Percentiles rank a stretch among this genome's conserved stretches.
Evolutionary conservation across 2,329 filamentous ascomycete species (phyloP).

Genomic region (Aureobasidium pullulans): DNA sequence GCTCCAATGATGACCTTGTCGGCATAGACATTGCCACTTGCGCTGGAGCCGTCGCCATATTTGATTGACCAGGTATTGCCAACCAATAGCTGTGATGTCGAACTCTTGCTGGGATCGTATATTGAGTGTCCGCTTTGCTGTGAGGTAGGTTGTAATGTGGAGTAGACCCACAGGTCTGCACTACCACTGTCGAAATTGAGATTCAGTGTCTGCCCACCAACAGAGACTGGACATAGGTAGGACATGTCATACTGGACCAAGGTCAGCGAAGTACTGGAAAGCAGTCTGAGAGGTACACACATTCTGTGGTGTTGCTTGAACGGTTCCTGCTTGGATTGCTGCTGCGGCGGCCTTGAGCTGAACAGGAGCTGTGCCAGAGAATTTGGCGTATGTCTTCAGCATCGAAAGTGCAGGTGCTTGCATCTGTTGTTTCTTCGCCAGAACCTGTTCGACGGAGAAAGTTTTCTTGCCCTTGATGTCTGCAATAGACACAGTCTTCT

Average conservation of each 20-base stretch:
- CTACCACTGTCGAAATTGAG: slow-evolving; percentile 67
- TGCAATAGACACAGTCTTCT: slow-evolving; percentile 22
- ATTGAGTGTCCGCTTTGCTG: slow-evolving; percentile 48
- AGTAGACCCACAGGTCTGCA: slow-evolving; percentile 64
- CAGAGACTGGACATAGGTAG: slow-evolving; percentile 48
- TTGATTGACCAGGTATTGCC: slow-evolving; percentile 52
- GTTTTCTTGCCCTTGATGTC: slow-evolving; percentile 17
- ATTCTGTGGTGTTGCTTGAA: slow-evolving; percentile 30
- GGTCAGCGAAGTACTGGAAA: background rate
- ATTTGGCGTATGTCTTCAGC: slow-evolving; percentile 21
- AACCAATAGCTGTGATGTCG: slow-evolving; percentile 36
- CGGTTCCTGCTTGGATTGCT: slow-evolving; percentile 31
- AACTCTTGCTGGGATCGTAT: slow-evolving; percentile 47
- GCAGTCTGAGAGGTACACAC: background rate
- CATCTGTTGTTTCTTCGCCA: slow-evolving; percentile 33
- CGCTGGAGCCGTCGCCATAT: slow-evolving; percentile 60
- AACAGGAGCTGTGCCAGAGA: slow-evolving; percentile 23
- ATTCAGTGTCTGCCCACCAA: slow-evolving; percentile 57
- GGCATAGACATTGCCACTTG: slow-evolving; percentile 56
- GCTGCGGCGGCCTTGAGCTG: slow-evolving; percentile 27
- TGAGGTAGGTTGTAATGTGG: slow-evolving; percentile 45
- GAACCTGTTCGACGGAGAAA: slow-evolving; percentile 26
- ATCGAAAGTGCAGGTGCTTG: slow-evolving; percentile 24
- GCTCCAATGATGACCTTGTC: slow-evolving; percentile 57
- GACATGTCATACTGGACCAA: slow-evolving; percentile 14